These are phyloP conservation scores for Alternaria novae-zelandiae DNA, from an alignment of 2,329 filamentous ascomycete species.

Conservation along the genomic window DNA sequence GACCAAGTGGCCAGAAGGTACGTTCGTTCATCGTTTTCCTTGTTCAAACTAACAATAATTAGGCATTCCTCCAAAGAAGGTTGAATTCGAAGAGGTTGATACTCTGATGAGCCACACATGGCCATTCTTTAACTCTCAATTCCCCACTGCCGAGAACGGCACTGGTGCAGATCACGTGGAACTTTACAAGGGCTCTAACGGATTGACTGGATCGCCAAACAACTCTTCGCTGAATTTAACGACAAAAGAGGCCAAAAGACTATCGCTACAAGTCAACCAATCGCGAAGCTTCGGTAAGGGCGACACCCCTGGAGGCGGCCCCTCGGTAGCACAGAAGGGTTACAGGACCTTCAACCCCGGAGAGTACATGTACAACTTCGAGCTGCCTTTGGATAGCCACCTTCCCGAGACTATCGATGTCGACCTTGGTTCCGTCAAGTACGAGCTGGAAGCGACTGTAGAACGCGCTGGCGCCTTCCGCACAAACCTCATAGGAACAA, in stretches of 20 bases:
- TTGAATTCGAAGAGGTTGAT: constrained; percentile 82
- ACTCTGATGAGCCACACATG: constrained; percentile 86
- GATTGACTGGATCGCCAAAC: constrained; percentile 54
- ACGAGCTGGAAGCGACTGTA: constrained; percentile 83
- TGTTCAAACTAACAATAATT: constrained; percentile 9
- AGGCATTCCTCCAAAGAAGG: constrained; percentile 86
- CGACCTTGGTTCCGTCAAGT: constrained; percentile 84
- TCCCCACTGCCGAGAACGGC: constrained; percentile 63
- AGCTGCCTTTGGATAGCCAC: constrained; percentile 80
- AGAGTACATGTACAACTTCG: constrained; percentile 78
- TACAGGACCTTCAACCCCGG: constrained; percentile 85
- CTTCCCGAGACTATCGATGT: constrained; percentile 84
- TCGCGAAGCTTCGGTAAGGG: constrained; percentile 85
- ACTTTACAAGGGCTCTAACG: constrained; percentile 55
- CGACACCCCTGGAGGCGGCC: constrained; percentile 64
- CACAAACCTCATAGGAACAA: constrained; percentile 80
- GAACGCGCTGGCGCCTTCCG: constrained; percentile 90
- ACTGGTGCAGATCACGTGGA: constrained; percentile 70
- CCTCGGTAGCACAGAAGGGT: constrained; percentile 73
- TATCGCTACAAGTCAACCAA: constrained; percentile 81
- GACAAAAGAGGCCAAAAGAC: constrained; percentile 64
- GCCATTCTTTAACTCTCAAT: constrained; percentile 88
- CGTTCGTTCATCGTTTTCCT: background rate
- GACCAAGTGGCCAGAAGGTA: constrained; percentile 94
- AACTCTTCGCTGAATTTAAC: constrained; percentile 53